Percentiles rank a stretch among this genome's conserved stretches.
Conservation (phyloP, 2,329 filamentous ascomycete genomes). For the Nothomitra cinnamomea region DNA sequence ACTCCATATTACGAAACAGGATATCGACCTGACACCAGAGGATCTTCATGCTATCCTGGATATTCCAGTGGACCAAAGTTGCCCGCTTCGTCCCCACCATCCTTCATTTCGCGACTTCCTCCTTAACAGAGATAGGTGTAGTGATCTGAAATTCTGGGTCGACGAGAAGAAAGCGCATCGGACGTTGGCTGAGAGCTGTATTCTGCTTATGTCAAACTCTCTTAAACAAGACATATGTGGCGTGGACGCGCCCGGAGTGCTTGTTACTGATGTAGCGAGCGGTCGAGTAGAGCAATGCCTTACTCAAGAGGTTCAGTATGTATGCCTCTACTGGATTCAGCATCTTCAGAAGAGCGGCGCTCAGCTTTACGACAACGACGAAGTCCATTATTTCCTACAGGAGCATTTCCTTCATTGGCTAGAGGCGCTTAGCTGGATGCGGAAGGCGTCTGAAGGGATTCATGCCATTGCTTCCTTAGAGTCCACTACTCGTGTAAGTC, state of each 20-base stretch:
- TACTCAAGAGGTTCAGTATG: conserved; percentile 22
- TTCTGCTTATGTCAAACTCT: conserved; percentile 19
- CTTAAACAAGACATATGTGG: conserved; percentile 23
- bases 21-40: conserved; percentile 8
- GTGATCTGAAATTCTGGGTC: conserved; percentile 20
- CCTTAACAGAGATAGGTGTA: conserved; percentile 15
- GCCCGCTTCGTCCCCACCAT: conserved; percentile 6
- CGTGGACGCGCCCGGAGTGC: conserved; percentile 15
- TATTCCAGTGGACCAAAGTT: conserved; percentile 7
- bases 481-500: background rate
- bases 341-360: conserved; percentile 17
- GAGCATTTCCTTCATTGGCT: conserved; percentile 28
- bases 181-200: conserved; percentile 19
- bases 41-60: conserved; percentile 13
- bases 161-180: conserved; percentile 20
- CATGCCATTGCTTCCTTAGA: conserved; percentile 10
- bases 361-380: conserved; percentile 15
- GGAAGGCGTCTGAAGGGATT: conserved; percentile 14
- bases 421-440: conserved; percentile 24
- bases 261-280: conserved; percentile 13
- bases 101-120: conserved; percentile 12
- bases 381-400: conserved; percentile 21
- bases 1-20: conserved; percentile 3
- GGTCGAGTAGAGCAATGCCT: conserved; percentile 13
- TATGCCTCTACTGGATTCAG: conserved; percentile 24